A percentile compares a stretch with the other conserved stretches of the same genome.
Conservation (phyloP, 2,329 filamentous ascomycete genomes). For the Ophiostoma montium region DNA sequence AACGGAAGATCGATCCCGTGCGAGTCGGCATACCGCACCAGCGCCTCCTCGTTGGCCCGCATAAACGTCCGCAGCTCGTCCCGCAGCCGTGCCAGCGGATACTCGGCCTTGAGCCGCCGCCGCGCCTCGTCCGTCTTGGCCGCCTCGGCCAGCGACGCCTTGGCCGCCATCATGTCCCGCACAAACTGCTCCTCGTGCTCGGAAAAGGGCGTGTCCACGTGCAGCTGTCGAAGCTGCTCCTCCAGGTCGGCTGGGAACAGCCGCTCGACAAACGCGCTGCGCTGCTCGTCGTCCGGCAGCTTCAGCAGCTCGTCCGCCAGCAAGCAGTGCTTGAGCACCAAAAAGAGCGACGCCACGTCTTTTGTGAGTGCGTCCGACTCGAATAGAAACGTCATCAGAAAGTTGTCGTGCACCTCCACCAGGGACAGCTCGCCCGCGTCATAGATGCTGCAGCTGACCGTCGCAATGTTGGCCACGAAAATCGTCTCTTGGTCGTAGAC, state of each 20-base stretch:
- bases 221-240: constrained; percentile 23
- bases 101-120: constrained; percentile 24
- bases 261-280: constrained; percentile 30
- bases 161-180: constrained; percentile 15
- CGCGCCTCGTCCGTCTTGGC: constrained; percentile 34
- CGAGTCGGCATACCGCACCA: constrained; percentile 24
- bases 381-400: constrained; percentile 29
- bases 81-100: constrained; percentile 25
- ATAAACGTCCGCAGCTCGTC: constrained; percentile 20
- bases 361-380: constrained; percentile 26
- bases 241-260: constrained; percentile 44
- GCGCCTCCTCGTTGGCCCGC: constrained; percentile 18
- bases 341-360: constrained; percentile 28
- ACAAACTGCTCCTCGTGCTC: constrained; percentile 12
- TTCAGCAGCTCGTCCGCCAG: constrained; percentile 4
- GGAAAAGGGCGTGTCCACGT: constrained; percentile 15
- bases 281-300: constrained; percentile 8
- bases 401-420: constrained; percentile 29
- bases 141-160: constrained; percentile 34
- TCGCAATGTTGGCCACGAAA: constrained; percentile 34
- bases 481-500: constrained; percentile 26
- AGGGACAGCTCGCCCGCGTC: constrained; percentile 25
- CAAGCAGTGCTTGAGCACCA: constrained; percentile 30
- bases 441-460: constrained; percentile 28
- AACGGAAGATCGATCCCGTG: constrained; percentile 24